phyloP scores from a whole-genome alignment of 208 protist genomes.

The Wallacemonas rigidus region DNA sequence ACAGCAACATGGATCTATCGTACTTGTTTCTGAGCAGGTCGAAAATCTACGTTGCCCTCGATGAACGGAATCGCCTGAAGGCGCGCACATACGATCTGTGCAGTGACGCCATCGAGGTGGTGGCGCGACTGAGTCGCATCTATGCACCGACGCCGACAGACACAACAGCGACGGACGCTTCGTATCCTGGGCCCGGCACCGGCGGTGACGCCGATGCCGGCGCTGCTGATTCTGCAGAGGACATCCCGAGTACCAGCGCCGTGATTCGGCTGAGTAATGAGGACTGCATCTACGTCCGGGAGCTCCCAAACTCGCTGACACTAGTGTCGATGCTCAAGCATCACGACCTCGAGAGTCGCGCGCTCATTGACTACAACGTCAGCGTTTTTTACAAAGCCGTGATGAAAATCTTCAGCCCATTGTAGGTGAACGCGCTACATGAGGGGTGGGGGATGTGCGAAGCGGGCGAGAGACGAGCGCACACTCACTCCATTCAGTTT shows the following conservation, averaged over 20 bases:
- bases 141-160: conserved; percentile 32
- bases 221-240: neutral
- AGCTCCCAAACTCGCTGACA: conserved; percentile 84
- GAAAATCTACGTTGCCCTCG: conserved; percentile 86
- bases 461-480: too few species aligned
- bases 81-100: conserved; percentile 86
- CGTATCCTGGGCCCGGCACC: neutral
- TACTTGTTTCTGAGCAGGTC: conserved; percentile 88
- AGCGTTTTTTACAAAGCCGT: conserved; percentile 81
- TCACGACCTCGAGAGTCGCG: conserved; percentile 61
- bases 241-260: conserved; percentile 30
- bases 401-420: conserved; percentile 64
- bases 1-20: conserved; percentile 82
- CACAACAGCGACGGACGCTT: neutral
- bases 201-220: conserved; percentile 1
- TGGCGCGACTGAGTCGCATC: conserved; percentile 74
- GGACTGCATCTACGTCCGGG: conserved; percentile 87
- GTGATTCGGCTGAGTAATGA: conserved; percentile 56
- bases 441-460: too few species aligned
- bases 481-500: too few species aligned
- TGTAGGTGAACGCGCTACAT: neutral
- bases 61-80: conserved; percentile 80
- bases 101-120: conserved; percentile 87
- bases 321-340: conserved; percentile 87
- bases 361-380: conserved; percentile 86